Evolutionary conservation across 441 rosid species (phyloP).

Genomic region (Daphne laureola): DNA sequence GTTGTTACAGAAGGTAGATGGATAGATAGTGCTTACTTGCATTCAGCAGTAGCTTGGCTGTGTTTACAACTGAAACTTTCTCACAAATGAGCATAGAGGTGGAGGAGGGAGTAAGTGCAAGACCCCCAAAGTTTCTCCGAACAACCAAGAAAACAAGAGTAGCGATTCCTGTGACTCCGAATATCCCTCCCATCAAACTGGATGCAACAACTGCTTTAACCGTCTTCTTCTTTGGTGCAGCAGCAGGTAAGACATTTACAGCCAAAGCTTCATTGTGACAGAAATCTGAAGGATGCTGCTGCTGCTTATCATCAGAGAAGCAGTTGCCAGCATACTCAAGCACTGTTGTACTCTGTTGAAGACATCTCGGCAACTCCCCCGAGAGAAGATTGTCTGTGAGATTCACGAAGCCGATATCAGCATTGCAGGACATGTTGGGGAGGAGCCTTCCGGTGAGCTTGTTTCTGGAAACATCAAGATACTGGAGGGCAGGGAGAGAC

Average conservation of each 20-base stretch:
- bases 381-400: conserved; percentile 45
- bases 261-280: conserved; percentile 54
- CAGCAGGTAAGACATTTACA: conserved; percentile 31
- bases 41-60: conserved; percentile 47
- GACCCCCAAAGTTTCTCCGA: conserved; percentile 14
- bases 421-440: conserved; percentile 42
- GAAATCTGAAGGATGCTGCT: conserved; percentile 34
- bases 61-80: conserved; percentile 24
- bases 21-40: conserved; percentile 35
- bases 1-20: not conserved
- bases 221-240: conserved; percentile 18
- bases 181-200: conserved; percentile 32
- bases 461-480: conserved; percentile 43
- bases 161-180: conserved; percentile 27
- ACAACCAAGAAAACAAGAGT: conserved; percentile 22
- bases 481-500: conserved; percentile 36
- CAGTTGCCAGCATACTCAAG: conserved; percentile 31
- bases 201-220: conserved; percentile 27
- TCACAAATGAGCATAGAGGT: conserved; percentile 23
- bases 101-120: not conserved
- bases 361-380: conserved; percentile 46
- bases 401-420: conserved; percentile 32
- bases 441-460: conserved; percentile 42
- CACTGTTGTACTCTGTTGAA: conserved; percentile 19
- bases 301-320: conserved; percentile 29